Base-by-base conservation (phyloP, 1,284 basidiomycete genomes). In the Cryptococcus deneoformans region DNA sequence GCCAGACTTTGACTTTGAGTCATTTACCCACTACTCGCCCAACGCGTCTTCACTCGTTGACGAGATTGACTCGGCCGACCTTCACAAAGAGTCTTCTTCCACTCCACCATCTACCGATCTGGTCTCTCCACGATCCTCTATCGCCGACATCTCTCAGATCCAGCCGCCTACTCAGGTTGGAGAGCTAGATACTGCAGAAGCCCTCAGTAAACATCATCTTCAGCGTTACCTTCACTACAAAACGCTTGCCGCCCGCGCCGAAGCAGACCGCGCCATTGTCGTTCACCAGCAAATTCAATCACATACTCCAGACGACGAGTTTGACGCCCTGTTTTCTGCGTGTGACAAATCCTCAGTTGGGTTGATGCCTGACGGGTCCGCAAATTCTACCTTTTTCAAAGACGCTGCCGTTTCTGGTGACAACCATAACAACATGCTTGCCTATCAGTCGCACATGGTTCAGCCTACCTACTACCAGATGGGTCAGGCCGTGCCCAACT, bases 221-320 rank as follows among this genome's bases (percentile, higher is more conserved):
- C 68, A 73, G 57, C 65, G 74, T 50, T 75, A 69, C 61, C 61
- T 73, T 7, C 68, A 75, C 60, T 76, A 76, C 70, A 71, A 70
- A 58, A 65, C 67, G 5, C 71, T 73, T 39, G 72, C 72, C 39
- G 66, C 66, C 14, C 65, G 71, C 53, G 71, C 68, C 14, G 68
- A 71, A 63, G 66, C 66, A 20, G 68, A 71, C 29, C 54, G 45
- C 46, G 57, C 67, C 51, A 38, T 61, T 54, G 50, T 55, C 48
- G 51, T 53, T 49, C 50, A 62, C 51, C 51, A 59, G 55, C 37
- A 2, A n/a, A 45, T 2, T 24, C 36, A 34, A 20, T 20, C 20
- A 20, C 20, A 20, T 50, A 52, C 36, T n/a, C 39, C 36, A 9
- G 24, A 12, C 36, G 47, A 56, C 20, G 51, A 62, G 14, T 55